A percentile compares a stretch with the other conserved stretches of the same genome.
Evolutionary conservation across 129 eudicot species (phyloP).

Genomic region (Lactuca saligna): DNA sequence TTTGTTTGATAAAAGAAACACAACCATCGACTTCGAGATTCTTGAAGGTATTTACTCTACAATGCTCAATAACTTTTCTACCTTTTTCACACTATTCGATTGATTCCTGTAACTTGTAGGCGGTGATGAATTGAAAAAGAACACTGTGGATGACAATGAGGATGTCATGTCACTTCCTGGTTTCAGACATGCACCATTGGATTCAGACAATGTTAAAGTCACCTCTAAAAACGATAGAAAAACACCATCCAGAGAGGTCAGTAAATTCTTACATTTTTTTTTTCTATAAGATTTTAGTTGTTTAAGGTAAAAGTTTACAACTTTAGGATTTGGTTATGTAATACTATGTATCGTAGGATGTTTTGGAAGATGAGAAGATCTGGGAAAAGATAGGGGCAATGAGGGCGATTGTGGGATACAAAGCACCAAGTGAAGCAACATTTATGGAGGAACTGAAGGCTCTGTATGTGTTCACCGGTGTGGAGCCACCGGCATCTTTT

Average conservation of each 20-base stretch:
- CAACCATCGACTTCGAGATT: conserved; percentile 1
- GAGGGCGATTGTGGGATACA: conserved; percentile 68
- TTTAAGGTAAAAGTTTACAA: neutral
- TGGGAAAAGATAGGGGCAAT: conserved; percentile 71
- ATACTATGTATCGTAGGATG: conserved; percentile 26
- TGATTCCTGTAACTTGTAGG: conserved; percentile 15
- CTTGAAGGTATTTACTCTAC: conserved; percentile 31
- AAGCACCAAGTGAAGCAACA: conserved; percentile 29
- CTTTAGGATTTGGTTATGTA: neutral
- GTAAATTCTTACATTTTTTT: neutral
- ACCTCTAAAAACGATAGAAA: conserved; percentile 1
- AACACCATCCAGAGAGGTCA: conserved; percentile 24
- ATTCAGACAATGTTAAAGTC: conserved; percentile 10
- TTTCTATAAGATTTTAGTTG: neutral
- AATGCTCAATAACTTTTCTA: neutral
- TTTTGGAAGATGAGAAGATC: conserved; percentile 39
- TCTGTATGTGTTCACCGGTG: conserved; percentile 69
- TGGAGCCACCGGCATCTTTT: conserved; percentile 61
- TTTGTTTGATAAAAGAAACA: conserved; percentile 21
- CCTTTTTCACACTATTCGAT: neutral
- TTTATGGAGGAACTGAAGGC: conserved; percentile 64
- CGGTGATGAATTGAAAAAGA: conserved; percentile 11
- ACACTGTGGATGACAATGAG: neutral
- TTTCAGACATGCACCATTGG: conserved; percentile 2
- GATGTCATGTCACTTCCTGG: conserved; percentile 27